A percentile compares a stretch with the other conserved stretches of the same genome.
Conservation (phyloP, 2,329 filamentous ascomycete species). For the Hawksworthiomyces lignivorus region DNA sequence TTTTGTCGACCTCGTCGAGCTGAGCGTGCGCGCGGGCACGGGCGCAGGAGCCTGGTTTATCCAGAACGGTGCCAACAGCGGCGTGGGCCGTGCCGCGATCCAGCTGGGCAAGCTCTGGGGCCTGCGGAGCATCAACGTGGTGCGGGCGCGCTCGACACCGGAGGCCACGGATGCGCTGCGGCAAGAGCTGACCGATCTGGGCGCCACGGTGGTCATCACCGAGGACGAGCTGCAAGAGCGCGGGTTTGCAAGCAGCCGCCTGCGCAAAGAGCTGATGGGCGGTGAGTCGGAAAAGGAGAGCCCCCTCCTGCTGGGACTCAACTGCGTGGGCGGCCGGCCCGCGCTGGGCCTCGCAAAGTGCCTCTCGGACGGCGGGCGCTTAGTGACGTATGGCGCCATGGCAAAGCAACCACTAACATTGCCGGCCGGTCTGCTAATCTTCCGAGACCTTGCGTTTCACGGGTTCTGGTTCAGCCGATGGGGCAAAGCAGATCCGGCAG, state of each 20-base stretch:
- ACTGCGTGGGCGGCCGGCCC: conserved; percentile 87
- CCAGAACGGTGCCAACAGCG: conserved; percentile 93
- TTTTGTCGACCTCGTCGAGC: conserved; percentile 49
- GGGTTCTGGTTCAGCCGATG: conserved; percentile 95
- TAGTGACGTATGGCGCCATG: conserved; percentile 97
- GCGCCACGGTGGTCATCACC: conserved; percentile 50
- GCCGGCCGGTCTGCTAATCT: conserved; percentile 81
- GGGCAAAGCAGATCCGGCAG: conserved; percentile 65
- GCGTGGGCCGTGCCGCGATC: conserved; percentile 84
- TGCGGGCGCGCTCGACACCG: conserved; percentile 61
- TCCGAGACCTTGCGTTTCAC: conserved; percentile 80
- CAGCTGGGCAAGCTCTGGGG: conserved; percentile 84
- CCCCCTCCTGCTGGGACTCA: conserved; percentile 69
- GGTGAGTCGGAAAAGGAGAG: conserved; percentile 52
- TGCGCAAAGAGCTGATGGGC: conserved; percentile 57
- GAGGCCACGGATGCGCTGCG: conserved; percentile 56
- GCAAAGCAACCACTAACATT: conserved; percentile 74
- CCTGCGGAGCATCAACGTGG: conserved; percentile 80
- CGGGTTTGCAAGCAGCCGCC: conserved; percentile 50
- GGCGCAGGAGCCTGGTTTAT: conserved; percentile 88
- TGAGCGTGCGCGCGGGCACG: conserved; percentile 39
- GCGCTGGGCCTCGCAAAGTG: conserved; percentile 71
- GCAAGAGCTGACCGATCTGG: conserved; percentile 44
- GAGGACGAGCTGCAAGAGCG: conserved; percentile 46
- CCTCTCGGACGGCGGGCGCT: conserved; percentile 58